These are phyloP conservation scores for Yamadazyma aaseri DNA, from an alignment of 1,139 yeast species.

Conservation along the genomic window DNA sequence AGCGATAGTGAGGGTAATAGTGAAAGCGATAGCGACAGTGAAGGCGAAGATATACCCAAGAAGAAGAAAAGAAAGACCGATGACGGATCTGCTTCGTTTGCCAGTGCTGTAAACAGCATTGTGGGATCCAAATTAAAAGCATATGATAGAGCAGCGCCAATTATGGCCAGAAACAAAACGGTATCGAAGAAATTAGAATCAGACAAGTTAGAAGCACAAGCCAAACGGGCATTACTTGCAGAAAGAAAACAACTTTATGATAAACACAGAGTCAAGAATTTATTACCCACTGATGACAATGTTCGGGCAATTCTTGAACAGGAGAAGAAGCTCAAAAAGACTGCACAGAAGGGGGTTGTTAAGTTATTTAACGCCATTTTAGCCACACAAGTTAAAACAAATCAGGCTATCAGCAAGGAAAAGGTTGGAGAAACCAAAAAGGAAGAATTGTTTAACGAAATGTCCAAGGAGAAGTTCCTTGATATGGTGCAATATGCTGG, in stretches of 20 bases:
- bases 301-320: constrained; percentile 60
- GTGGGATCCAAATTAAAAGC: constrained; percentile 85
- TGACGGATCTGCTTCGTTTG: constrained; percentile 74
- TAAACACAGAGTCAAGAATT: constrained; percentile 62
- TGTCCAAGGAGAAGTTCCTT: constrained; percentile 85
- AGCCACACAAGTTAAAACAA: constrained; percentile 71
- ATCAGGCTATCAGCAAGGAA: constrained; percentile 38
- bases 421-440: constrained; percentile 39
- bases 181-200: constrained; percentile 72
- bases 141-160: constrained; percentile 84
- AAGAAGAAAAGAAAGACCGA: constrained; percentile 56
- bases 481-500: constrained; percentile 88
- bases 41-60: constrained; percentile 43
- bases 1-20: constrained; percentile 17
- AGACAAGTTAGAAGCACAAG: constrained; percentile 81
- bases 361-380: constrained; percentile 87
- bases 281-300: constrained; percentile 61
- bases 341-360: constrained; percentile 94
- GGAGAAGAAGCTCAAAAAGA: constrained; percentile 73
- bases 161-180: constrained; percentile 74
- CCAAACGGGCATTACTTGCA: constrained; percentile 63
- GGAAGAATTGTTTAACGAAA: constrained; percentile 70
- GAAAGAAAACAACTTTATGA: constrained; percentile 74
- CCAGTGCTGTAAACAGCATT: constrained; percentile 81
- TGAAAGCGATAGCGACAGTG: constrained; percentile 31